Conservation (phyloP, 805 yeast species). For the Wickerhamiella hasegawae region DNA sequence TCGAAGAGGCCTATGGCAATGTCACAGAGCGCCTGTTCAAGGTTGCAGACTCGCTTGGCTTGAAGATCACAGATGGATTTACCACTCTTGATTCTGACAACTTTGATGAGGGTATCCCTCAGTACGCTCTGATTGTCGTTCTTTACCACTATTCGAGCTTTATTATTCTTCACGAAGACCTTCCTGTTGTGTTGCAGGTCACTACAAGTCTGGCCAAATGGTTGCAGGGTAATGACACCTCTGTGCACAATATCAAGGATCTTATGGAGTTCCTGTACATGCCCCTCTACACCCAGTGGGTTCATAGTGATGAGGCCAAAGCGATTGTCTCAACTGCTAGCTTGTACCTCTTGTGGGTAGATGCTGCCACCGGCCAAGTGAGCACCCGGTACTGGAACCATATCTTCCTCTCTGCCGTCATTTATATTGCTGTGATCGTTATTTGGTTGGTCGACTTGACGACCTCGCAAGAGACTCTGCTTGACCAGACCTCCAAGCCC, state of each 20-base stretch:
- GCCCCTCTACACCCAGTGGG: slow-evolving; percentile 18
- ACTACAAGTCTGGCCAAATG: slow-evolving; percentile 15
- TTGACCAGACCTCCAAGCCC: slow-evolving; percentile 1
- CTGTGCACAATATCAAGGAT: slow-evolving; percentile 3
- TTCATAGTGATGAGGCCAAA: slow-evolving; percentile 16
- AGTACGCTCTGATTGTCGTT: slow-evolving; percentile 15
- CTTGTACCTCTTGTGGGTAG: slow-evolving; percentile 16
- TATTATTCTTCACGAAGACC: slow-evolving; percentile 19
- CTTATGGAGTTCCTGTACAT: slow-evolving; percentile 16
- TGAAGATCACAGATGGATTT: slow-evolving; percentile 11
- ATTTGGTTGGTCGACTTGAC: slow-evolving; percentile 17
- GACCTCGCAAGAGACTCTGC: not conserved
- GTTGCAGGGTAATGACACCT: slow-evolving; percentile 6
- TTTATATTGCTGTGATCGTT: slow-evolving; percentile 17
- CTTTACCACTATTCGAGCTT: slow-evolving; percentile 18
- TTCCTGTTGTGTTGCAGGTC: slow-evolving; percentile 17
- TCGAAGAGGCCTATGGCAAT: slow-evolving; percentile 16
- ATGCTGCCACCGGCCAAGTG: slow-evolving; percentile 14
- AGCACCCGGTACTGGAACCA: slow-evolving; percentile 9
- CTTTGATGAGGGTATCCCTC: slow-evolving; percentile 11
- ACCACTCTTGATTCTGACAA: slow-evolving; percentile 6
- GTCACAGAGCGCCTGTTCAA: slow-evolving; percentile 15
- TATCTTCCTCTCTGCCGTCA: slow-evolving; percentile 15
- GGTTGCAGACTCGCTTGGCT: slow-evolving; percentile 9
- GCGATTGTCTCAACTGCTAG: slow-evolving; percentile 16